phyloP scores from a whole-genome alignment of 805 yeast genomes.

The Sugiyamaella qingdaonensis region DNA sequence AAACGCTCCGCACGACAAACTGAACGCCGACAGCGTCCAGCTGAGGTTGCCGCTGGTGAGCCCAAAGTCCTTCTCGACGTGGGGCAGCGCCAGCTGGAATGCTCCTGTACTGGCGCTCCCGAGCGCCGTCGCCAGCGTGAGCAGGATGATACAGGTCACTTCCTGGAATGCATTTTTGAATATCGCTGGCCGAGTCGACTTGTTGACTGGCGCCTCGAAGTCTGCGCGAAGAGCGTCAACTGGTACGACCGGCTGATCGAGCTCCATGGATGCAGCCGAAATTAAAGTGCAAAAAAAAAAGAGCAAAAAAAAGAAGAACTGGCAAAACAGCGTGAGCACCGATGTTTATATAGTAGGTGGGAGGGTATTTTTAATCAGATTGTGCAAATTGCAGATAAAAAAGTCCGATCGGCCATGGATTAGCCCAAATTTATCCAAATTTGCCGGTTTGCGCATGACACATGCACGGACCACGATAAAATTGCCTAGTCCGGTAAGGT shows the following conservation, averaged over 20 bases:
- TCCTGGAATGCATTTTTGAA: conserved; percentile 9
- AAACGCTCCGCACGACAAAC: conserved; percentile 42
- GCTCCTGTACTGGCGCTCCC: conserved; percentile 25
- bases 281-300: too few species aligned
- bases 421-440: too few species aligned
- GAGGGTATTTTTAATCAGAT: too few species aligned
- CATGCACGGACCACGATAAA: neutral
- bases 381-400: neutral
- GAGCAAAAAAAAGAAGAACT: too few species aligned
- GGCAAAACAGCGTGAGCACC: too few species aligned
- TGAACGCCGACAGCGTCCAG: conserved; percentile 42
- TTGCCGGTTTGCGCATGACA: neutral
- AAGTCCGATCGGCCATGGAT: neutral
- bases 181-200: conserved; percentile 9
- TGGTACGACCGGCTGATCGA: too few species aligned
- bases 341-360: too few species aligned
- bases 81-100: conserved; percentile 35
- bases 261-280: too few species aligned
- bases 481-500: neutral
- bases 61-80: conserved; percentile 35
- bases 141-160: neutral
- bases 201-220: neutral
- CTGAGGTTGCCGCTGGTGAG: conserved; percentile 41
- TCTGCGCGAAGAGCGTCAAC: neutral
- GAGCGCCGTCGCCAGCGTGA: conserved; percentile 13